Conservation (phyloP, 2,329 filamentous ascomycete species). For the Botrytis hyacinthi region DNA sequence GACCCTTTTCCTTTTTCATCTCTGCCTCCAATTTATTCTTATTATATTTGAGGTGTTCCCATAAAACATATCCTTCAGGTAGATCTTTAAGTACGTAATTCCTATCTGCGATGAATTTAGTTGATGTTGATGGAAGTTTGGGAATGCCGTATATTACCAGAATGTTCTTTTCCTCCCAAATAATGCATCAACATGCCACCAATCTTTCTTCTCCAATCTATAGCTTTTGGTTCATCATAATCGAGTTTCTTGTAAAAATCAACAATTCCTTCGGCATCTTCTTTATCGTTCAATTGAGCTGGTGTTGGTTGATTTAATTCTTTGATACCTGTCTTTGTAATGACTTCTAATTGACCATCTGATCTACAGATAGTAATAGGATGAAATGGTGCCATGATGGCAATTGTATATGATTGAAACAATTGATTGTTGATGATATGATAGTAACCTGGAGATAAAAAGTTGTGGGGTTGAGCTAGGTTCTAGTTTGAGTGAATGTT, state of each 20-base stretch:
- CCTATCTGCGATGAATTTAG: conserved; percentile 34
- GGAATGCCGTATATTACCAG: conserved; percentile 11
- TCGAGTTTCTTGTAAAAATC: conserved; percentile 54
- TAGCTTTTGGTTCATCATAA: conserved; percentile 50
- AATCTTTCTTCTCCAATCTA: conserved; percentile 58
- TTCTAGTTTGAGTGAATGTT: background rate
- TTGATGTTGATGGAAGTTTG: background rate
- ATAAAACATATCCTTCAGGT: conserved; percentile 56
- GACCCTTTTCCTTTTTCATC: conserved; percentile 44
- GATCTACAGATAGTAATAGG: conserved; percentile 32
- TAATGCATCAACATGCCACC: conserved; percentile 56
- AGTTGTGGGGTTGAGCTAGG: conserved; percentile 5
- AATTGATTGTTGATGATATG: background rate
- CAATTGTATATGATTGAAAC: background rate
- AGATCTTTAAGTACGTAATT: conserved; percentile 52
- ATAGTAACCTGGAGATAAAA: background rate
- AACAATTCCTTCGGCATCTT: conserved; percentile 51
- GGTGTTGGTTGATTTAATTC: conserved; percentile 51
- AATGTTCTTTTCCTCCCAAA: conserved; percentile 41
- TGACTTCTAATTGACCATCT: conserved; percentile 33
- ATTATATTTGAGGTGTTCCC: conserved; percentile 55
- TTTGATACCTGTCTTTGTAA: conserved; percentile 28
- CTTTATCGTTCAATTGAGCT: conserved; percentile 51
- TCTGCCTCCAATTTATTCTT: conserved; percentile 43
- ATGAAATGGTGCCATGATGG: conserved; percentile 31